A percentile compares a stretch with the other conserved stretches of the same genome.
Evolutionary conservation across 2,329 filamentous ascomycete genomes (phyloP).

Genomic region (Lasiodiplodia citricola): DNA sequence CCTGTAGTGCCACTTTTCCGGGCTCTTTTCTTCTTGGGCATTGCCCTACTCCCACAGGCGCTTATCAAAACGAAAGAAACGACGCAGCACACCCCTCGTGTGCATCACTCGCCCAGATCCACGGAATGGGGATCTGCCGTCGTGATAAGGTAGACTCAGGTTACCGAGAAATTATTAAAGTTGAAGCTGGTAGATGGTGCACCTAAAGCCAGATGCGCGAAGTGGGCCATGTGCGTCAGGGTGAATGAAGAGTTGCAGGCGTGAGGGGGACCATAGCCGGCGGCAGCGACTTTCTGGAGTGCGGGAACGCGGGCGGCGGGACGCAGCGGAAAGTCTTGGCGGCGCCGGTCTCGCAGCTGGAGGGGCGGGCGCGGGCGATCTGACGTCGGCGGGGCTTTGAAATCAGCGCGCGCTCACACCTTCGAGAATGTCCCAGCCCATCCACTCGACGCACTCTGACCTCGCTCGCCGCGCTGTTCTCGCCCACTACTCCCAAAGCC

Average conservation of each 20-base stretch:
- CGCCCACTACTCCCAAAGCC: background rate
- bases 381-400: constrained; percentile 23
- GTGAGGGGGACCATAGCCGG: background rate
- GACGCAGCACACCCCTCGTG: background rate
- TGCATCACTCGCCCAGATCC: background rate
- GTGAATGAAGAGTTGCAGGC: background rate
- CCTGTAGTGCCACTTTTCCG: no score
- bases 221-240: background rate
- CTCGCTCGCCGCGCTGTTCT: background rate
- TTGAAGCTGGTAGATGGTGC: no score
- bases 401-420: constrained; percentile 11
- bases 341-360: background rate
- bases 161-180: background rate
- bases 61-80: background rate
- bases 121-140: background rate
- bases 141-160: background rate
- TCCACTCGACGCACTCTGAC: background rate
- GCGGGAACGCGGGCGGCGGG: background rate
- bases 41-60: no score
- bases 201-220: background rate
- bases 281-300: background rate
- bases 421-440: background rate
- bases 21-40: no score
- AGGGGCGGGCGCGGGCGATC: background rate
- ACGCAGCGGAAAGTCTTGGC: background rate